A percentile compares a stretch with the other conserved stretches of the same genome.
Conservation (phyloP, 2,329 filamentous ascomycete species). For the Plectosphaerella plurivora region DNA sequence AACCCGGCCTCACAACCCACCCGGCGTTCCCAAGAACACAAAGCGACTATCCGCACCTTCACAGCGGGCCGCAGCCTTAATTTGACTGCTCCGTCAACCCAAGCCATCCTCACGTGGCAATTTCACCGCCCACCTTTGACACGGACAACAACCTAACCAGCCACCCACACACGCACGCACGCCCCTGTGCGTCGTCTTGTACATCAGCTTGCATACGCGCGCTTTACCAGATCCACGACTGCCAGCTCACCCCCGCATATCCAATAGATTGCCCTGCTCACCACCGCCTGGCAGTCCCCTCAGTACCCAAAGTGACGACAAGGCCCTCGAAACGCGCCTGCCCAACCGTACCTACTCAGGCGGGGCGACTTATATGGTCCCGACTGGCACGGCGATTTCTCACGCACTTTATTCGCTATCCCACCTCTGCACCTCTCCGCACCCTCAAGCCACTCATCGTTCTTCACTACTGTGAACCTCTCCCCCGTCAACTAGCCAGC, state of each 20-base stretch:
- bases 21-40: background rate
- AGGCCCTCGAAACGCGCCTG: constrained; percentile 31
- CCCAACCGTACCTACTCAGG: constrained; percentile 40
- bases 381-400: constrained; percentile 17
- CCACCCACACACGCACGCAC: constrained; percentile 18
- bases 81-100: constrained; percentile 1
- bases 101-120: constrained; percentile 36
- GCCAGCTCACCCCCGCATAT: constrained; percentile 59
- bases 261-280: constrained; percentile 50
- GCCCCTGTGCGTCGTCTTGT: constrained; percentile 16
- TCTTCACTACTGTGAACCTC: background rate
- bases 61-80: constrained; percentile 3
- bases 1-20: constrained; percentile 12
- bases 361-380: constrained; percentile 26
- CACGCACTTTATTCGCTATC: constrained; percentile 13
- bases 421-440: background rate
- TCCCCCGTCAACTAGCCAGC: background rate
- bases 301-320: constrained; percentile 40
- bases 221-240: constrained; percentile 44
- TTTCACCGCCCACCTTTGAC: constrained; percentile 22
- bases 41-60: background rate
- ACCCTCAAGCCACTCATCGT: background rate
- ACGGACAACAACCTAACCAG: constrained; percentile 20
- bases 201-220: constrained; percentile 57
- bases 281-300: constrained; percentile 34